A percentile compares a stretch with the other conserved stretches of the same genome.
phyloP scores from a whole-genome alignment of 306 rosid genomes.

The Prunus dulcis region DNA sequence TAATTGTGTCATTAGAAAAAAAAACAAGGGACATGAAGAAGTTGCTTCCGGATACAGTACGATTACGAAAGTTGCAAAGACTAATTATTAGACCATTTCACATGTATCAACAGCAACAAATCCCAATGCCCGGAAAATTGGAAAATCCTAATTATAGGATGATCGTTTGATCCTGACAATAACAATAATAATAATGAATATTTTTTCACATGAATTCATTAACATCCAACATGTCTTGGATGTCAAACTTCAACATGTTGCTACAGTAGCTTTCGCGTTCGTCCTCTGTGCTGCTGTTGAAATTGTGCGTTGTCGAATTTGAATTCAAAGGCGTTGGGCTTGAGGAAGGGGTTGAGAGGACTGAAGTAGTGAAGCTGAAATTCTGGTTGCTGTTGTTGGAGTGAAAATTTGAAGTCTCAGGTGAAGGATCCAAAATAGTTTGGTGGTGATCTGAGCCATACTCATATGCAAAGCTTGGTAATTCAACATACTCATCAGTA shows the following conservation, averaged over 20 bases:
- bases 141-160: background rate
- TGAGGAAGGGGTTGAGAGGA: conserved; percentile 76
- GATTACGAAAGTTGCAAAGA: conserved; percentile 23
- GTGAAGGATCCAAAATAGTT: conserved; percentile 28
- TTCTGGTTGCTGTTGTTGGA: conserved; percentile 39
- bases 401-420: conserved; percentile 40
- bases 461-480: conserved; percentile 31
- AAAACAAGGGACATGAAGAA: background rate
- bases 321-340: conserved; percentile 73
- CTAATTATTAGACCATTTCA: conserved; percentile 35
- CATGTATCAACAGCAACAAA: conserved; percentile 32
- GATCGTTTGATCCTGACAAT: conserved; percentile 12
- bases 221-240: conserved; percentile 50
- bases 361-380: conserved; percentile 49
- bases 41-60: conserved; percentile 22
- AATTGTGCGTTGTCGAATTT: conserved; percentile 42
- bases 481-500: conserved; percentile 17
- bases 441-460: conserved; percentile 26
- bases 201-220: conserved; percentile 49
- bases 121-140: conserved; percentile 24
- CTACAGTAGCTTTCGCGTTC: conserved; percentile 79
- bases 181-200: background rate
- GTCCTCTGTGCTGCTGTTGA: conserved; percentile 61
- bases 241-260: conserved; percentile 58
- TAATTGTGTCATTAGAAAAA: conserved; percentile 12